Evolutionary conservation across 257 asterid genomes (phyloP), one percentile per base, ranked within the genome.

Genomic region (Rubia yunnanensis): DNA sequence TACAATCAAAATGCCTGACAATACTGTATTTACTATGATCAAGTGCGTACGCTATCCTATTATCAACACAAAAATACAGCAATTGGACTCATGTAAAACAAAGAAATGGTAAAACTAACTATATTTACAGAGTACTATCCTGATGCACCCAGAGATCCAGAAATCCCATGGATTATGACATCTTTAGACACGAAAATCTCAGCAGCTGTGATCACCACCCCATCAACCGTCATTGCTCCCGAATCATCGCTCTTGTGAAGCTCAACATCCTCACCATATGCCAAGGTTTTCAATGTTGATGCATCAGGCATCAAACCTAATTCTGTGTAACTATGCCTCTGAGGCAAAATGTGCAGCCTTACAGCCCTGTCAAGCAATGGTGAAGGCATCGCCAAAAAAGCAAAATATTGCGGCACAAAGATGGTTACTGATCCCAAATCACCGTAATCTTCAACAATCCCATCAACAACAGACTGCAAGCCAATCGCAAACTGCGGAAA

Each of bases 401-500:
- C 85, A 1, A 87, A 76, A 74, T 80, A 70, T 0, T 84, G 86
- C 3, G 95, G 94, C 13, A 83, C 87, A 49, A 89, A 85, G 63
- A 89, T 56, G 27, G 96, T 82, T 22, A 73, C 81, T 7, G 79
- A 66, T 9, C 68, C 70, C 66, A 84, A 64, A 70, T 85, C 72
- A 5, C 63, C 17, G 57, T 63, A 76, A 63, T 84, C 85, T 48
- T 39, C 71, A 48, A 81, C 23, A 60, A 88, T 60, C 58, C 75
- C 83, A 54, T 84, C 86, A 64, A 84, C 70, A 74, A 79, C 82
- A 17, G 87, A 75, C 24, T 84, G 79, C 74, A 89, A 64, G 49
- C 84, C 97, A 66, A 82, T 77, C 0, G 95, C 89, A 34, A 89
- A 87, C 0, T 86, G 80, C 18, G 80, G 80, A 36, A 76, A 86